Conservation (phyloP, 1,139 yeast species). For the Pichia sp. region DNA sequence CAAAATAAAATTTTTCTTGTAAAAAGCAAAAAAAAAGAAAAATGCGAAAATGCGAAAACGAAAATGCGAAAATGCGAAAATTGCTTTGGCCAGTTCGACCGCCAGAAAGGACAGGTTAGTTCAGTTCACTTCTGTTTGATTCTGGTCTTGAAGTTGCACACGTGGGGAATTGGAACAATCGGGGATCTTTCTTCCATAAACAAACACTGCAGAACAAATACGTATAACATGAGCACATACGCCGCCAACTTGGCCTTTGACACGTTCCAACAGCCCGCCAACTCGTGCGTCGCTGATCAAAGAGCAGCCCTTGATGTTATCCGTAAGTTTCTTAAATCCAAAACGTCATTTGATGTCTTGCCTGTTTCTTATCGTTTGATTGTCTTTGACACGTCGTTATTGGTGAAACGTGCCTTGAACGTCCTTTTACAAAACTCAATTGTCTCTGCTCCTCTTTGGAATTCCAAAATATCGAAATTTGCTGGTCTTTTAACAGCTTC, state of each 20-base stretch:
- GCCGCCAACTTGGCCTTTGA: background rate
- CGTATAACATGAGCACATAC: background rate
- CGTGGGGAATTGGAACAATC: no score
- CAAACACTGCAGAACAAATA: no score
- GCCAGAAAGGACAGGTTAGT: no score
- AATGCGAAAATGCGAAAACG: no score
- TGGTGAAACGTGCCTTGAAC: slow-evolving; percentile 86
- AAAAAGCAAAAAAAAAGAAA: no score
- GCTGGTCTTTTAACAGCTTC: slow-evolving; percentile 91
- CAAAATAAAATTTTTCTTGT: no score
- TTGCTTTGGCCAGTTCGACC: no score
- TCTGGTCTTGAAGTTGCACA: no score
- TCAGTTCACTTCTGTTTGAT: no score
- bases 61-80: no score
- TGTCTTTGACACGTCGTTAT: slow-evolving; percentile 84
- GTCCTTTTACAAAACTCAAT: slow-evolving; percentile 88
- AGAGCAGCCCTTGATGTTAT: slow-evolving; percentile 69
- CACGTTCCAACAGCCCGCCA: background rate
- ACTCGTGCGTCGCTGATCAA: slow-evolving; percentile 39
- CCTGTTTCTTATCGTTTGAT: slow-evolving; percentile 93
- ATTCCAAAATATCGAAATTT: slow-evolving; percentile 78
- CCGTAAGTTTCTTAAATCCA: slow-evolving; percentile 75
- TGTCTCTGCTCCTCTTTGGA: slow-evolving; percentile 97
- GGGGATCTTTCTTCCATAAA: no score
- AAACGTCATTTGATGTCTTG: slow-evolving; percentile 92